phyloP scores from a whole-genome alignment of 495 filamentous ascomycete genomes.

The Immersiella caudata region DNA sequence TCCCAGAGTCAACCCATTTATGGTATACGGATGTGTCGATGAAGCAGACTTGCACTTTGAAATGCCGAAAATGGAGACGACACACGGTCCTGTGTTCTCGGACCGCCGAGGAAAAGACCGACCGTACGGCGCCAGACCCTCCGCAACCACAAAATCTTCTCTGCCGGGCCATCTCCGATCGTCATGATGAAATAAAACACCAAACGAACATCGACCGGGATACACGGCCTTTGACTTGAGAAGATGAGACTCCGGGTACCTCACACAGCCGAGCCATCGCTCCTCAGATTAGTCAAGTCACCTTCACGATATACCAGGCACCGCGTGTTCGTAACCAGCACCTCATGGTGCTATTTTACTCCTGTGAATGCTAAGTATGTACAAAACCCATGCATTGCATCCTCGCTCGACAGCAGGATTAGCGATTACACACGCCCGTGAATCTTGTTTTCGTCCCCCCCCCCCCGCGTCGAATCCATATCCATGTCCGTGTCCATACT shows the following conservation, averaged over 20 bases:
- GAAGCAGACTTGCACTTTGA: neutral
- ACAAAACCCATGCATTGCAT: slow-evolving; percentile 4
- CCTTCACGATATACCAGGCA: too few relatives aligned
- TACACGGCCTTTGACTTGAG: neutral
- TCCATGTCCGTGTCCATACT: neutral
- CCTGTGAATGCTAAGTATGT: neutral
- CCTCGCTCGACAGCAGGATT: neutral
- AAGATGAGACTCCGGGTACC: neutral
- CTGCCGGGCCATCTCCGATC: neutral
- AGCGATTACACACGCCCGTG: neutral
- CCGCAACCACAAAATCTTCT: neutral
- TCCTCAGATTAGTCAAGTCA: too few relatives aligned
- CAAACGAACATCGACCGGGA: neutral
- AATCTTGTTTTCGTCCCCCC: neutral
- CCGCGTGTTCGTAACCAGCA: too few relatives aligned
- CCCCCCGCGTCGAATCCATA: neutral
- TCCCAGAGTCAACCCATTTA: neutral
- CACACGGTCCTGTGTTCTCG: neutral
- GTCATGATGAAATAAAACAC: neutral
- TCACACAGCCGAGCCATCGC: too few relatives aligned
- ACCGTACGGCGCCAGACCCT: neutral
- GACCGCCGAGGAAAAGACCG: neutral
- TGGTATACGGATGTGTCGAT: neutral
- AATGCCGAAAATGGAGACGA: neutral
- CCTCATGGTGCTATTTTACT: neutral